Evolutionary conservation across 208 protist species (phyloP).

Genomic region (Acanthamoeba polyphaga): DNA sequence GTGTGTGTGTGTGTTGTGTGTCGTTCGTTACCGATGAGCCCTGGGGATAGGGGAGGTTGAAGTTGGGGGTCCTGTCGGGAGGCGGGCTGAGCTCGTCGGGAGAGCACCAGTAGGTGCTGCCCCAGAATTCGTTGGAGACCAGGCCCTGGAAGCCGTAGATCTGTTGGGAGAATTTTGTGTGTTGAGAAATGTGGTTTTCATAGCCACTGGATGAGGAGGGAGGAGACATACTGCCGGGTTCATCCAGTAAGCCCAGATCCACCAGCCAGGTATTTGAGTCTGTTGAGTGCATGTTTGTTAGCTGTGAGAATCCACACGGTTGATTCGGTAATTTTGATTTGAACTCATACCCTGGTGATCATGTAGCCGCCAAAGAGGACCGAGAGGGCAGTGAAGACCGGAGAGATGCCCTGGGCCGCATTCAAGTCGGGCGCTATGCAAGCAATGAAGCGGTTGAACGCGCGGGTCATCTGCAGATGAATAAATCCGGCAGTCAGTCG

Average conservation of each 20-base stretch:
- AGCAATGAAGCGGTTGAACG: not conserved
- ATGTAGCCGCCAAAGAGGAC: not conserved
- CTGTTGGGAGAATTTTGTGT: no score
- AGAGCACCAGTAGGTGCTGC: not conserved
- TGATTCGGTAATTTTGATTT: no score
- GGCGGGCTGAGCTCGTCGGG: conserved; percentile 20
- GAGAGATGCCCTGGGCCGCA: not conserved
- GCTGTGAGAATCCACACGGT: not conserved
- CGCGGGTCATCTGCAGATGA: conserved; percentile 6
- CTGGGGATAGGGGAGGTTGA: conserved; percentile 37
- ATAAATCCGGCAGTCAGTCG: not conserved
- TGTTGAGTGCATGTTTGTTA: not conserved
- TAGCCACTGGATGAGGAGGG: no score
- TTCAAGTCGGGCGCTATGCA: not conserved
- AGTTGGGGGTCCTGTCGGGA: not conserved
- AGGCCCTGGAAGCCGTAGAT: conserved; percentile 52
- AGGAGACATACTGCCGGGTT: not conserved
- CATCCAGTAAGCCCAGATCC: not conserved
- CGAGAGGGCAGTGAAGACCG: not conserved
- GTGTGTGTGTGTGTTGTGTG: not conserved
- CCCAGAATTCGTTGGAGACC: conserved; percentile 54
- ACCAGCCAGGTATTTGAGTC: not conserved
- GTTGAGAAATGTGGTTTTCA: no score
- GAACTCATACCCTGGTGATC: not conserved
- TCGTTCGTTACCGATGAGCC: not conserved